Evolutionary conservation across 2,329 filamentous ascomycete genomes (phyloP).

Genomic region (Huntiella moniliformis): DNA sequence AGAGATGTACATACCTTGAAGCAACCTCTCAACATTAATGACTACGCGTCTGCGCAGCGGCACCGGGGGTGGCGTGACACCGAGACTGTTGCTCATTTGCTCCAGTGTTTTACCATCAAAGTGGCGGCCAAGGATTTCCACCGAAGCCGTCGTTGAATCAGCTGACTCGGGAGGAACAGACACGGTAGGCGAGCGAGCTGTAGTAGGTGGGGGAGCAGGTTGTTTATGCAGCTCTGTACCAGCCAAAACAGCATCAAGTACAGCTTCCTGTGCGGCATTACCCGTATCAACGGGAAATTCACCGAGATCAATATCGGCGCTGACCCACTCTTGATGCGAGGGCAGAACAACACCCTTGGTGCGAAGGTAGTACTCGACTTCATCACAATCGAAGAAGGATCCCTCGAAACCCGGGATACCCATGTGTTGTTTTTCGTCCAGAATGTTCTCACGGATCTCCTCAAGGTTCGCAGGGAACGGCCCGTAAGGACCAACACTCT

Average conservation of each 20-base stretch:
- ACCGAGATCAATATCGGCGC: constrained; percentile 32
- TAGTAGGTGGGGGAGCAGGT: neutral
- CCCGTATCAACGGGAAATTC: constrained; percentile 19
- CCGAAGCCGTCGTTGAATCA: neutral
- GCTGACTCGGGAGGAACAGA: neutral
- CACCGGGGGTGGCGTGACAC: constrained; percentile 13
- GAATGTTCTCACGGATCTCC: constrained; percentile 21
- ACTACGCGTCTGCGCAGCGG: constrained; percentile 18
- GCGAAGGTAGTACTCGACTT: constrained; percentile 56
- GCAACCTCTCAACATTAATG: constrained; percentile 19
- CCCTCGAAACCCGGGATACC: constrained; percentile 46
- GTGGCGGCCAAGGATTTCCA: neutral
- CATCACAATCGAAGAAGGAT: constrained; percentile 58
- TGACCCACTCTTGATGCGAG: constrained; percentile 38
- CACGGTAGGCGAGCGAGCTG: neutral
- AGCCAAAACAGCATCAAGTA: constrained; percentile 3
- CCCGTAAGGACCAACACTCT: constrained; percentile 21
- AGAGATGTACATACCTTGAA: constrained; percentile 18
- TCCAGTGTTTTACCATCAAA: neutral
- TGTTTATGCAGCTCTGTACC: neutral
- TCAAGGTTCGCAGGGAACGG: constrained; percentile 27
- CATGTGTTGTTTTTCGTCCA: constrained; percentile 31
- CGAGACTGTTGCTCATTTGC: constrained; percentile 1
- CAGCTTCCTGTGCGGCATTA: neutral
- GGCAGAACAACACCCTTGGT: constrained; percentile 45